phyloP scores from a whole-genome alignment of 164 flowering plant genomes.

The Berberis thunbergii region DNA sequence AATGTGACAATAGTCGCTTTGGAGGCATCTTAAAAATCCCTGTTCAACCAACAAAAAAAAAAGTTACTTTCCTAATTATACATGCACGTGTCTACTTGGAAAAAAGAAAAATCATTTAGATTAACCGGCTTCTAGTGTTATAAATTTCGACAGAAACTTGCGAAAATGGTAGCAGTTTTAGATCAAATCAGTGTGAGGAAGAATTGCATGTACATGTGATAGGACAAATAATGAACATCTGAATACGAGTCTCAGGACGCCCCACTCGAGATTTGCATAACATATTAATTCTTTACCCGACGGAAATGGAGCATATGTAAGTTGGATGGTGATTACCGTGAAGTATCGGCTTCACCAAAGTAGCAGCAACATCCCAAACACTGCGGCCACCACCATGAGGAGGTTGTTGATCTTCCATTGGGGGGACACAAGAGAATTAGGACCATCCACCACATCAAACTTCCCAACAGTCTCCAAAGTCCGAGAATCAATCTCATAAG shows the following conservation, averaged over 20 bases:
- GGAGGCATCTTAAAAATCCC: conserved; percentile 91
- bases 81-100: no score
- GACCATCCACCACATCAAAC: conserved; percentile 29
- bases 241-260: neutral
- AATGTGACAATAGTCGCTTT: conserved; percentile 72
- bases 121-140: no score
- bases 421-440: conserved; percentile 9
- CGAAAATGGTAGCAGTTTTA: no score
- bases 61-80: neutral
- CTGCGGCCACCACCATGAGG: conserved; percentile 1
- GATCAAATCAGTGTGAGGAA: no score
- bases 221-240: no score
- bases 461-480: conserved; percentile 66
- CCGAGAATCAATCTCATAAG: conserved; percentile 61
- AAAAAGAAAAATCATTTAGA: no score
- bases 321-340: conserved; percentile 37
- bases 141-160: no score
- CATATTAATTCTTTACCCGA: no score
- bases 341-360: conserved; percentile 60
- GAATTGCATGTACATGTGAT: no score
- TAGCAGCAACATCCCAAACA: conserved; percentile 55
- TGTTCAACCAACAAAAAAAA: conserved; percentile 12
- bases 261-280: neutral
- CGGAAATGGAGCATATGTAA: neutral
- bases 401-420: neutral